phyloP scores from a whole-genome alignment of 768 basidiomycete genomes.

The Auriscalpium microsporum region DNA sequence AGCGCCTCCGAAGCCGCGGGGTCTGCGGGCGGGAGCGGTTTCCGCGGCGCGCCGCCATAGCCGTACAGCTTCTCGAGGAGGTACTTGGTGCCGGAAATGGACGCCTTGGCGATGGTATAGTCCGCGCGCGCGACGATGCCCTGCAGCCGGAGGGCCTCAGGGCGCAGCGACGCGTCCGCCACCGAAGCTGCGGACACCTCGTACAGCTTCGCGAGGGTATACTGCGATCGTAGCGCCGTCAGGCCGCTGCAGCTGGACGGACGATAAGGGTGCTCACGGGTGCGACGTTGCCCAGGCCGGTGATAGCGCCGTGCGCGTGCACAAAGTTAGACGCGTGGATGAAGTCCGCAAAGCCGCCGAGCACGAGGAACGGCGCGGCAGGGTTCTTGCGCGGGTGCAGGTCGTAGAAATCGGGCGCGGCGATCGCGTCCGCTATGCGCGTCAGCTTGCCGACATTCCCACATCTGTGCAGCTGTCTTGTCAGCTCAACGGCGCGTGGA shows the following conservation, averaged over 20 bases:
- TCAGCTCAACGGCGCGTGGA: conserved; percentile 7
- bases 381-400: conserved; percentile 60
- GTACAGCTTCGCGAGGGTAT: conserved; percentile 52
- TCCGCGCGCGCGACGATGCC: conserved; percentile 77
- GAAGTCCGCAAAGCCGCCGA: conserved; percentile 84
- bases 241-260: neutral
- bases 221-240: conserved; percentile 25
- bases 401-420: conserved; percentile 44
- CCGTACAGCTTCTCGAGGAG: conserved; percentile 67
- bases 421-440: conserved; percentile 64
- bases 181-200: conserved; percentile 51
- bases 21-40: conserved; percentile 64
- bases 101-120: conserved; percentile 65
- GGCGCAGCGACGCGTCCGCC: conserved; percentile 46
- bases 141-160: conserved; percentile 68
- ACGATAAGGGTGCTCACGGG: conserved; percentile 38
- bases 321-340: conserved; percentile 63
- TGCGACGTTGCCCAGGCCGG: conserved; percentile 78
- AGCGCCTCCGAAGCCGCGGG: conserved; percentile 46
- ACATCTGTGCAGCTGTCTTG: conserved; percentile 40
- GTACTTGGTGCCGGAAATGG: conserved; percentile 79
- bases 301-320: conserved; percentile 83
- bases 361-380: conserved; percentile 67
- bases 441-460: conserved; percentile 90
- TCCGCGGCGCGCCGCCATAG: conserved; percentile 74